Base-by-base conservation (phyloP, 805 yeast genomes). In the Candida krabiensis region DNA sequence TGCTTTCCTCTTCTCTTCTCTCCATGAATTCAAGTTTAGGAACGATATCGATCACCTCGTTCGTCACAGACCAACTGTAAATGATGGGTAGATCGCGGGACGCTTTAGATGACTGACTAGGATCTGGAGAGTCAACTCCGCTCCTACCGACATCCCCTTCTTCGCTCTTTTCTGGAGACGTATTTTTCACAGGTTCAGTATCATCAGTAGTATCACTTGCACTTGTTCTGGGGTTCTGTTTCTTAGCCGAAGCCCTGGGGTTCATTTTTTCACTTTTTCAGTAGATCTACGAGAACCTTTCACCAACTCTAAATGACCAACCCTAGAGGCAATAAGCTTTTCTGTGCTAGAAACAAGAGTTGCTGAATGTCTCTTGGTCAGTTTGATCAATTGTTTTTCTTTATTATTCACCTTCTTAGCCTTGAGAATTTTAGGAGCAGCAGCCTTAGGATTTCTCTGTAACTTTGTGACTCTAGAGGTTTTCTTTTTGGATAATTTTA, bases 221-320 rank as follows among this genome's bases (percentile, higher is more conserved):
- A n/a, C n/a, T n/a, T n/a, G n/a, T n/a, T n/a, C n/a, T n/a, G n/a
- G n/a, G n/a, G n/a, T n/a, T n/a, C n/a, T n/a, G n/a, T n/a, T n/a
- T n/a, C n/a, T n/a, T n/a, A n/a, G n/a, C n/a, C n/a, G n/a, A n/a
- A n/a, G n/a, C n/a, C n/a, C n/a, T n/a, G n/a, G n/a, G n/a, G n/a
- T n/a, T n/a, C n/a, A n/a, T n/a, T n/a, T n/a, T n/a, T n/a, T n/a
- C n/a, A n/a, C 68, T 58, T 76, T 85, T 58, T 87, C 96, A 13
- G 86, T 42, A 52, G 85, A 79, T 66, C 95, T 79, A 69, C 97
- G 80, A 6, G 93, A 81, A 12, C 99, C 99, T 62, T 86, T 89
- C 47, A 91, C 68, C 27, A 91, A 60, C 66, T 91, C 99, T 53
- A 91, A 72, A 62, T 91, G 98, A 18, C 99, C 99, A 6, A 91